phyloP scores from a whole-genome alignment of 371 early-diverging fungal species.

The Rhizopus delemar region DNA sequence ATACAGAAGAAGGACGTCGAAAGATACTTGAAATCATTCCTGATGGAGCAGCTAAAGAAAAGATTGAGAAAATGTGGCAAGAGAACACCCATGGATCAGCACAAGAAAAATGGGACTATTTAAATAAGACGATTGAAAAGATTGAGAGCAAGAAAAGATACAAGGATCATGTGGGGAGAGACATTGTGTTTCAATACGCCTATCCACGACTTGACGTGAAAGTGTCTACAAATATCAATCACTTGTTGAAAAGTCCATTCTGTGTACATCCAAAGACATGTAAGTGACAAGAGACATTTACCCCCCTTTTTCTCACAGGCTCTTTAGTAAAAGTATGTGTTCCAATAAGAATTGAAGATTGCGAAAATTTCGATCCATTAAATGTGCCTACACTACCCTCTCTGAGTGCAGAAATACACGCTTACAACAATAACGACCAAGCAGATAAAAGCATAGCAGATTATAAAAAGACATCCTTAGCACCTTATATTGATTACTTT shows the following conservation, averaged over 20 bases:
- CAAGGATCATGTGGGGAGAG: constrained; percentile 45
- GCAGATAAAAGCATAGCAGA: constrained; percentile 34
- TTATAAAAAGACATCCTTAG: constrained; percentile 63
- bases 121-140: constrained; percentile 18
- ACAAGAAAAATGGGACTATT: constrained; percentile 61
- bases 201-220: constrained; percentile 97
- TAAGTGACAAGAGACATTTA: constrained; percentile 25
- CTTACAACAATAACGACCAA: constrained; percentile 24
- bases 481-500: constrained; percentile 66
- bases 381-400: constrained; percentile 72
- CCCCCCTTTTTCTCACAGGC: background rate
- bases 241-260: constrained; percentile 98
- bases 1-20: constrained; percentile 61
- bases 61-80: constrained; percentile 54
- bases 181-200: constrained; percentile 83
- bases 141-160: constrained; percentile 17
- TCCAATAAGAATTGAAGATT: constrained; percentile 76
- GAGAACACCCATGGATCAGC: constrained; percentile 45
- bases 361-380: constrained; percentile 83
- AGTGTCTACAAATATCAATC: constrained; percentile 90
- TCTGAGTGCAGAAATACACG: constrained; percentile 64
- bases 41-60: constrained; percentile 60
- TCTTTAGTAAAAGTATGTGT: constrained; percentile 83
- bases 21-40: constrained; percentile 76
- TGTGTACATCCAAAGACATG: constrained; percentile 98